A percentile compares a stretch with the other conserved stretches of the same genome.
Evolutionary conservation across 108 stramenopile species (phyloP).

Genomic region (Cyclotella atomus): DNA sequence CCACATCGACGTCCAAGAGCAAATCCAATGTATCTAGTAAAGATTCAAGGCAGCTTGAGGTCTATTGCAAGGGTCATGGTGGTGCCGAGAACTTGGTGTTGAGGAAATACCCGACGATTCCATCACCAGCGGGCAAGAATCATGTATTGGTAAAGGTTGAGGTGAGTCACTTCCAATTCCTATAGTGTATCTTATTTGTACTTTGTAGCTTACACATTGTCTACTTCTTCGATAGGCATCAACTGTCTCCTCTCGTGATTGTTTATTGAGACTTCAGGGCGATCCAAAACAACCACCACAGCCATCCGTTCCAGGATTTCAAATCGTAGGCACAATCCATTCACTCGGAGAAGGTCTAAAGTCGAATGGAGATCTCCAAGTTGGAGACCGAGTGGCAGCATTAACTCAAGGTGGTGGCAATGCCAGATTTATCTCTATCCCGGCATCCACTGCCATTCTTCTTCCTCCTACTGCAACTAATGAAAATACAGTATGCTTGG

Average conservation of each 20-base stretch:
- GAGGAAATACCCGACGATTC: slow-evolving; percentile 30
- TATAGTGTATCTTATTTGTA: not conserved
- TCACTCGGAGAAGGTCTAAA: slow-evolving; percentile 33
- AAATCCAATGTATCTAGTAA: not conserved
- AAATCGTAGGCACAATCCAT: slow-evolving; percentile 57
- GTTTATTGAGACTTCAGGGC: slow-evolving; percentile 49
- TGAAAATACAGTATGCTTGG: slow-evolving; percentile 58
- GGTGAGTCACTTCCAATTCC: slow-evolving; percentile 27
- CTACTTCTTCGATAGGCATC: slow-evolving; percentile 52
- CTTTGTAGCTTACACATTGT: not conserved
- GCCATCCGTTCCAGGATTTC: slow-evolving; percentile 64
- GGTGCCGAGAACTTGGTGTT: slow-evolving; percentile 21
- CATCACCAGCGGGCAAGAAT: slow-evolving; percentile 23
- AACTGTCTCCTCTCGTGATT: slow-evolving; percentile 66
- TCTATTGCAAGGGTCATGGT: slow-evolving; percentile 29
- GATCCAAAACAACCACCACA: slow-evolving; percentile 20
- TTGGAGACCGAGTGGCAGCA: slow-evolving; percentile 70
- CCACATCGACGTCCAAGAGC: not conserved
- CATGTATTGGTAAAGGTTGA: slow-evolving; percentile 62
- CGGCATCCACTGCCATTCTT: slow-evolving; percentile 52
- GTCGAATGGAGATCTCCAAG: slow-evolving; percentile 7
- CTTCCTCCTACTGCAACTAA: slow-evolving; percentile 52
- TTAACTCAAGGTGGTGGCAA: slow-evolving; percentile 66
- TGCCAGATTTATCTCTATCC: slow-evolving; percentile 60
- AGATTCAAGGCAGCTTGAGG: slow-evolving; percentile 21